A percentile compares a stretch with the other conserved stretches of the same genome.
Evolutionary conservation across 495 filamentous ascomycete genomes (phyloP).

Genomic region (Neurospora sp.): DNA sequence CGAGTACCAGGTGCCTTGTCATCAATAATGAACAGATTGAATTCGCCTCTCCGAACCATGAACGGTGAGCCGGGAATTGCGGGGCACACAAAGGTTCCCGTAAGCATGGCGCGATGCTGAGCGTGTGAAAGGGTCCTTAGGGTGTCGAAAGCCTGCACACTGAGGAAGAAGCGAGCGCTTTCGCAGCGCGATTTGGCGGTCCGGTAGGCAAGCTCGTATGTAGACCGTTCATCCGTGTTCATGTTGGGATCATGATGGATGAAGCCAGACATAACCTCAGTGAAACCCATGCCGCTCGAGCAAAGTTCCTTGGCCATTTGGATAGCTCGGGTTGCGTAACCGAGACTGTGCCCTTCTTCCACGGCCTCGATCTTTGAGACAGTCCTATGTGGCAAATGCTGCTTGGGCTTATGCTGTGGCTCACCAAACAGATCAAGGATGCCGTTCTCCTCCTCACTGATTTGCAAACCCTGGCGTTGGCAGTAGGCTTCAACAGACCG

Average conservation of each 20-base stretch:
- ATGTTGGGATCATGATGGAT: conserved; percentile 45
- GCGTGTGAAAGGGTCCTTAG: conserved; percentile 30
- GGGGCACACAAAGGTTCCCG: conserved; percentile 53
- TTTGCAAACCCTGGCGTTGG: conserved; percentile 27
- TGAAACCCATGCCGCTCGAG: conserved; percentile 45
- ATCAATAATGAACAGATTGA: conserved; percentile 49
- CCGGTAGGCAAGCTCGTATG: conserved; percentile 46
- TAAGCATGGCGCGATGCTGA: conserved; percentile 45
- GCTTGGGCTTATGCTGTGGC: conserved; percentile 19
- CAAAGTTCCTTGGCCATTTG: conserved; percentile 29
- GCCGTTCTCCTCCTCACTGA: conserved; percentile 44
- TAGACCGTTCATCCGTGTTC: conserved; percentile 32
- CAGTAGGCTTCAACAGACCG: conserved; percentile 45
- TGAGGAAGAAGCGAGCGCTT: conserved; percentile 51
- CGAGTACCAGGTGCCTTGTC: conserved; percentile 43
- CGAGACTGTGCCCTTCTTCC: conserved; percentile 25
- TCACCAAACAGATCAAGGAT: conserved; percentile 37
- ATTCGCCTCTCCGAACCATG: conserved; percentile 48
- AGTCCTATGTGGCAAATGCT: conserved; percentile 2
- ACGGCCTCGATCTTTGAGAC: conserved; percentile 4
- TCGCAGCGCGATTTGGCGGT: conserved; percentile 41
- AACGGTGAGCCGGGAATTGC: conserved; percentile 47
- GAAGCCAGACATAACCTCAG: conserved; percentile 54
- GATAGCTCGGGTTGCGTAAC: conserved; percentile 31
- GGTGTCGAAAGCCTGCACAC: conserved; percentile 45